These are phyloP conservation scores for Sistotremastrum suecicum DNA, from an alignment of 768 basidiomycete species.

Conservation along the genomic window DNA sequence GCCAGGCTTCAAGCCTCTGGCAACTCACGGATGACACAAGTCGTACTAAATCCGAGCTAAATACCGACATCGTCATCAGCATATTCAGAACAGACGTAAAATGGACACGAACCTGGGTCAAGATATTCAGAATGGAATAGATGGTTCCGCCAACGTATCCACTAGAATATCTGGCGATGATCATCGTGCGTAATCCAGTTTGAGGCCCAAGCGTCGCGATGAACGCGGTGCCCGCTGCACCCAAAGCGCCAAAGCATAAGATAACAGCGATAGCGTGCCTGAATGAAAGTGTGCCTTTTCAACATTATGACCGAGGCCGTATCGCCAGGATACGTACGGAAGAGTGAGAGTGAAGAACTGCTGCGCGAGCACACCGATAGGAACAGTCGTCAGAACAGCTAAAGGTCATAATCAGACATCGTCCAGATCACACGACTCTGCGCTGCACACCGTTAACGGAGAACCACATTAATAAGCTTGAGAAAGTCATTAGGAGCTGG, in stretches of 20 bases:
- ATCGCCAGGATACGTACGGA: constrained; percentile 15
- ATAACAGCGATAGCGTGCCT: constrained; percentile 32
- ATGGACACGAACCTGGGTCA: constrained; percentile 24
- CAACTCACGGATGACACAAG: neutral
- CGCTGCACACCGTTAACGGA: constrained; percentile 6
- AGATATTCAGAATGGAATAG: constrained; percentile 38
- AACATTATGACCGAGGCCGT: neutral
- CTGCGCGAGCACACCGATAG: constrained; percentile 35
- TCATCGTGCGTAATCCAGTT: constrained; percentile 41
- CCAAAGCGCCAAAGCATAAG: constrained; percentile 31
- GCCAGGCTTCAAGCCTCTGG: too few relatives aligned
- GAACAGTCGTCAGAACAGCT: constrained; percentile 35
- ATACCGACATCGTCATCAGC: neutral
- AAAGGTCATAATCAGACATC: constrained; percentile 23
- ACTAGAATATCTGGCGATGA: constrained; percentile 32
- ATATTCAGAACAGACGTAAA: constrained; percentile 6
- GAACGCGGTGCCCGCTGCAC: constrained; percentile 28
- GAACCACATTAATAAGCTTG: constrained; percentile 34
- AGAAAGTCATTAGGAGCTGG: constrained; percentile 1
- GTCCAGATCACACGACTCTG: neutral
- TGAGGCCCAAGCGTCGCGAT: constrained; percentile 39
- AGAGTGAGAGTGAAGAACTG: constrained; percentile 35
- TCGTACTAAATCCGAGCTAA: neutral
- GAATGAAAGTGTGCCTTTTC: constrained; percentile 1
- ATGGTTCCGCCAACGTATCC: constrained; percentile 36